phyloP scores from a whole-genome alignment of 2,329 filamentous ascomycete genomes.

The Lecanoromycetidae sp. region DNA sequence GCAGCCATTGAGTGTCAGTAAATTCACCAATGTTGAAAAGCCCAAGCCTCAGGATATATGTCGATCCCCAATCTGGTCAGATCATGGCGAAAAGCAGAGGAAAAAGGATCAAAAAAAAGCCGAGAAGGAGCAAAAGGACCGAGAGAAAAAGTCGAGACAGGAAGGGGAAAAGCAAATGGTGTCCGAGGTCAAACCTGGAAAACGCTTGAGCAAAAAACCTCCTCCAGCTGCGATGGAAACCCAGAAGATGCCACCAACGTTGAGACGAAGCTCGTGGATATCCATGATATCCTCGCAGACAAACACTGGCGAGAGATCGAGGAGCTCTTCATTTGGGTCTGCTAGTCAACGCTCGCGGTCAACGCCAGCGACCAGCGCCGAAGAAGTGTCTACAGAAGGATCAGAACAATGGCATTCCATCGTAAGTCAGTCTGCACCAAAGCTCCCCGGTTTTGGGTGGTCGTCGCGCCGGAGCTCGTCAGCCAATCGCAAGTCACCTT shows the following conservation, averaged over 20 bases:
- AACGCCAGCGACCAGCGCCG: slow-evolving; percentile 11
- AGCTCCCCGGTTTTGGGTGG: slow-evolving; percentile 15
- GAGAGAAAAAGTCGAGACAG: slow-evolving; percentile 14
- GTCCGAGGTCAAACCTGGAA: slow-evolving; percentile 6
- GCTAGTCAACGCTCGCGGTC: slow-evolving; percentile 12
- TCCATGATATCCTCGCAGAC: slow-evolving; percentile 12
- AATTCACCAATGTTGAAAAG: background rate
- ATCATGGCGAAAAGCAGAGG: slow-evolving; percentile 16
- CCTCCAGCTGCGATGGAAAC: slow-evolving; percentile 20
- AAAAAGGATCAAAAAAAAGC: slow-evolving; percentile 16
- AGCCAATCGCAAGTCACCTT: slow-evolving; percentile 4
- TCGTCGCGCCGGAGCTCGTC: slow-evolving; percentile 13
- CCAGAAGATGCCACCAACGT: slow-evolving; percentile 17
- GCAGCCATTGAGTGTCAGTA: background rate
- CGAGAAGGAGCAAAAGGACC: slow-evolving; percentile 16
- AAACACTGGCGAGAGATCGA: slow-evolving; percentile 11
- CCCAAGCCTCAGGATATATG: slow-evolving; percentile 13
- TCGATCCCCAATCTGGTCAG: slow-evolving; percentile 18
- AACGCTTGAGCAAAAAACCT: slow-evolving; percentile 17
- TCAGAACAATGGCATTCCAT: slow-evolving; percentile 8
- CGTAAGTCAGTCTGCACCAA: slow-evolving; percentile 15
- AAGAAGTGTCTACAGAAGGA: background rate
- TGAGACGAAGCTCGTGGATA: slow-evolving; percentile 14
- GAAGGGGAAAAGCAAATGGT: slow-evolving; percentile 12
- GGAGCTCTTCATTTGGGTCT: slow-evolving; percentile 8